Base-by-base conservation (phyloP, 2,329 filamentous ascomycete species). In the Fonsecaea pugnacius region DNA sequence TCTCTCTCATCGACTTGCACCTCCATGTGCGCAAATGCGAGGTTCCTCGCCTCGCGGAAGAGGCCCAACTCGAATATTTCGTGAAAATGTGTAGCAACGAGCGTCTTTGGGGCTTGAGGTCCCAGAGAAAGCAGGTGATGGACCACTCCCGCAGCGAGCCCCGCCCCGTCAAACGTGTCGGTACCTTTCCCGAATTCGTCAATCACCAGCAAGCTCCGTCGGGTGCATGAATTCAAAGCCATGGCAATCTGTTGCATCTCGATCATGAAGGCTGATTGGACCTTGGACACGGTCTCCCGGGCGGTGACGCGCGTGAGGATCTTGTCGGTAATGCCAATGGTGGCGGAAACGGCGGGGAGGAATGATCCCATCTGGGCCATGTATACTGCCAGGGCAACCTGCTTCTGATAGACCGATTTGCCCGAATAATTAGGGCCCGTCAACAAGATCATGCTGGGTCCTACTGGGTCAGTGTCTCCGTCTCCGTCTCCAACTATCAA, bases 401-500 rank as follows among this genome's bases (percentile, higher is more conserved):
- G 94, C 76, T 96, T 99, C 73, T 98, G 83, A 76, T 96, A 98
- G 0, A 98, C 87, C 70, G 92, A 98, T 76, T 99, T 99, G 0
- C 95, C 95, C 0, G 95, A 98, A 75, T 95, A 96, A 71, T 99
- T 99, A 4, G 95, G 93, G 0, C 95, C 95, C 0, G 95, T 98
- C 71, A 99, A 77, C 5, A 97, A 79, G 12, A 97, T 75, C 78
- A 92, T 89, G 68, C 85, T 91, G 12, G 90, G 87, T 9, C 71
- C 63, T n/a, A 35, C 38, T 3, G 38, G 7, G 10, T 65, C 66
- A n/a, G 69, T 67, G 43, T 70, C 58, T 12, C 67, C 65, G 14
- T 53, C 64, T 1, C 90, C 27, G 4, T 30, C 90, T 24, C 90
- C 90, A 12, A 80, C 73, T 5, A 96, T 73, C n/a, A 79, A 78